These are phyloP conservation scores for Flaveria brownii DNA, from an alignment of 129 eudicot species.

Conservation along the genomic window DNA sequence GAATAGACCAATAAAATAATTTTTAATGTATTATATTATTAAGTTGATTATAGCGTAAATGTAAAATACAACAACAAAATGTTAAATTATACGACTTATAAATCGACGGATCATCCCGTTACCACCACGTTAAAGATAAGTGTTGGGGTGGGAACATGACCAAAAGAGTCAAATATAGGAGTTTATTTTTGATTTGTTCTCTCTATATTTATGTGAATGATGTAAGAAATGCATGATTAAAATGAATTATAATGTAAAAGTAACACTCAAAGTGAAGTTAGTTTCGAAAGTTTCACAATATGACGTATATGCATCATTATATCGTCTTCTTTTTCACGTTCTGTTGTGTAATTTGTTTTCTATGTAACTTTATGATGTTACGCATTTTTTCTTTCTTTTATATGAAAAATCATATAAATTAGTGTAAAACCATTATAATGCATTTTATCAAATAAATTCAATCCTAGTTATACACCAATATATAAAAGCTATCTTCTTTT, in stretches of 20 bases:
- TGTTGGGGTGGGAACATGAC: slow-evolving; percentile 18
- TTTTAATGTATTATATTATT: neutral
- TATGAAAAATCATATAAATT: neutral
- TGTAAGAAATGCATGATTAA: slow-evolving; percentile 1
- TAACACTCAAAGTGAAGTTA: neutral
- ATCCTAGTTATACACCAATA: too few relatives aligned
- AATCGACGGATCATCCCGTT: neutral
- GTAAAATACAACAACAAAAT: slow-evolving; percentile 19
- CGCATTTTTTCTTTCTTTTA: neutral
- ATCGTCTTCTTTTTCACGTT: neutral
- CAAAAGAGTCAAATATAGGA: slow-evolving; percentile 1
- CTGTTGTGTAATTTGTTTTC: neutral
- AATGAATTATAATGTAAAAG: neutral
- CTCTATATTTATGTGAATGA: slow-evolving; percentile 5
- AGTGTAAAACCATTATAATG: neutral
- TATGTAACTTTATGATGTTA: neutral
- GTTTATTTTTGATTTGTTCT: slow-evolving; percentile 19
- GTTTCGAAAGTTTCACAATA: slow-evolving; percentile 5
- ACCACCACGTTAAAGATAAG: slow-evolving; percentile 23
- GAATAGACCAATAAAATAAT: neutral
- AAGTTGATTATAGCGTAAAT: slow-evolving; percentile 3
- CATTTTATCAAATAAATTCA: neutral
- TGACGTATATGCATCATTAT: slow-evolving; percentile 3
- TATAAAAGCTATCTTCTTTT: neutral
- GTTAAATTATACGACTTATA: neutral